A percentile compares a stretch with the other conserved stretches of the same genome.
Evolutionary conservation across 306 rosid species (phyloP).

Genomic region (Rosa persica): DNA sequence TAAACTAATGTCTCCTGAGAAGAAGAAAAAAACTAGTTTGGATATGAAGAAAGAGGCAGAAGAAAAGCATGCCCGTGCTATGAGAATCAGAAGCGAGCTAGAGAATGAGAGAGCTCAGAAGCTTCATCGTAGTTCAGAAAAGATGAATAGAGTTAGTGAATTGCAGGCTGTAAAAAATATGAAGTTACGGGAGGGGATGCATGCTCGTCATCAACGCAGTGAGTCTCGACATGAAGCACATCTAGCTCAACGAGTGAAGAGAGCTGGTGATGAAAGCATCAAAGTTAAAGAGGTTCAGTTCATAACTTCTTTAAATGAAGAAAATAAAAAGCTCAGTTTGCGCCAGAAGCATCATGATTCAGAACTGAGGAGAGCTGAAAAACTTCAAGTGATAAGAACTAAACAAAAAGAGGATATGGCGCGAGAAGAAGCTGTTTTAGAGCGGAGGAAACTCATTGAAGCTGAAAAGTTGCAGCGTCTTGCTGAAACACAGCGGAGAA

Average conservation of each 20-base stretch:
- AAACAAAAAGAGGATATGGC: conserved; percentile 98
- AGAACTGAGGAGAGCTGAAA: conserved; percentile 98
- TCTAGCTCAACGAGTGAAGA: conserved; percentile 94
- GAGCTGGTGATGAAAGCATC: conserved; percentile 99
- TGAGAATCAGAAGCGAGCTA: conserved; percentile 88
- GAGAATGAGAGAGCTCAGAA: conserved; percentile 97
- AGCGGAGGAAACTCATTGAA: conserved; percentile 87
- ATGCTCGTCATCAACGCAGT: conserved; percentile 96
- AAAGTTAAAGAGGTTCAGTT: conserved; percentile 98
- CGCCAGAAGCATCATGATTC: conserved; percentile 97
- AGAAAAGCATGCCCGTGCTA: conserved; percentile 96
- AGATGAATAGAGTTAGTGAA: conserved; percentile 80
- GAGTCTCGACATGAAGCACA: conserved; percentile 97
- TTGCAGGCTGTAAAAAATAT: conserved; percentile 90
- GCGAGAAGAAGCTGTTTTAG: conserved; percentile 96
- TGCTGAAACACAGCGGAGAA: conserved; percentile 91
- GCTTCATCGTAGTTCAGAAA: conserved; percentile 89
- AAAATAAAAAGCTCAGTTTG: conserved; percentile 80
- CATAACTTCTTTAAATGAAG: conserved; percentile 92
- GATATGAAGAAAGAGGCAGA: conserved; percentile 92
- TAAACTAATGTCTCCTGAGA: conserved; percentile 95
- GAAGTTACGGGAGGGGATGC: conserved; percentile 95
- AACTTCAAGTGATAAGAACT: conserved; percentile 87
- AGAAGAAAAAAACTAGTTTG: conserved; percentile 79
- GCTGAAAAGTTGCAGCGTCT: conserved; percentile 98